Conservation (phyloP, 768 basidiomycete species). For the Cystofilobasidium macerans region DNA sequence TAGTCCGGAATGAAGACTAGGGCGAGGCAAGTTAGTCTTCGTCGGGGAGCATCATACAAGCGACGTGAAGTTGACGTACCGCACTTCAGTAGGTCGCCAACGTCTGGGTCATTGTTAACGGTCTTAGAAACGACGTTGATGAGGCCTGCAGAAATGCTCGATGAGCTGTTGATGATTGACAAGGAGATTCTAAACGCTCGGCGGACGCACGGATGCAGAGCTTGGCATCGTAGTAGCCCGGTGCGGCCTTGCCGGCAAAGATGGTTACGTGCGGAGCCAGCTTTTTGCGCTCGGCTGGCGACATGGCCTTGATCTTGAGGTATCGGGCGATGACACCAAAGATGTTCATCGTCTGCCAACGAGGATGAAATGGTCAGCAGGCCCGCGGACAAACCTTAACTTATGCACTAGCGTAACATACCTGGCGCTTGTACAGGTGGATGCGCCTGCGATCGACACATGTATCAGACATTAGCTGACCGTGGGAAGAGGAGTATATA, state of each 20-base stretch:
- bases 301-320: slow-evolving; percentile 65
- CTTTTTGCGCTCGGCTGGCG: slow-evolving; percentile 65
- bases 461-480: no score
- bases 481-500: no score
- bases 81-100: slow-evolving; percentile 63
- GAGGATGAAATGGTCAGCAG: neutral
- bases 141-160: slow-evolving; percentile 42
- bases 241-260: slow-evolving; percentile 57
- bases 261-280: slow-evolving; percentile 68
- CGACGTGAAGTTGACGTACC: no score
- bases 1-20: slow-evolving; percentile 96
- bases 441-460: no score
- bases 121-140: slow-evolving; percentile 78
- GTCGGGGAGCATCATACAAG: slow-evolving; percentile 28
- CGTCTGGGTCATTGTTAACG: slow-evolving; percentile 74
- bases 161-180: neutral
- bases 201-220: slow-evolving; percentile 45
- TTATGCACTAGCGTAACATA: neutral
- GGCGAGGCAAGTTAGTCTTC: neutral
- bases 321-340: slow-evolving; percentile 73
- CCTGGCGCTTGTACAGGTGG: slow-evolving; percentile 71
- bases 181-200: neutral
- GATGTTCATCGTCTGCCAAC: slow-evolving; percentile 54
- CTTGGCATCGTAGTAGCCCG: slow-evolving; percentile 77
- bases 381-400: neutral